Evolutionary conservation across 2,329 filamentous ascomycete species (phyloP), one percentile per base, ranked within the genome.

Genomic region (Kalmusia sp.): DNA sequence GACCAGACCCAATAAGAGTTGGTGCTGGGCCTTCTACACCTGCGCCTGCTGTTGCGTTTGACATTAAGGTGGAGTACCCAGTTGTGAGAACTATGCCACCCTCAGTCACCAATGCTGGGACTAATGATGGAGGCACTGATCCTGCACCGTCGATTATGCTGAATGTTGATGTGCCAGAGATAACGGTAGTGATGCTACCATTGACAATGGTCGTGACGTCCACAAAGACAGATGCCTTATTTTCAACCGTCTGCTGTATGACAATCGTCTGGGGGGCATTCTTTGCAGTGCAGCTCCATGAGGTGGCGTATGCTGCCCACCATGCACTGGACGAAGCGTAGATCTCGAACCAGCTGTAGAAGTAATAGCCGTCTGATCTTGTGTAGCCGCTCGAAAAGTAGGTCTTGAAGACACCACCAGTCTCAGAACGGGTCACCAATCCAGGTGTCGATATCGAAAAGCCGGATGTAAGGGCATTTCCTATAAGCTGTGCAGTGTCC

Each of bases 251-350:
- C 3, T 51, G 57, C 27, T 53, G 55, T 19, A 58, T 57, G 30
- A 67, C 59, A 24, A 68, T 62, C 1, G 66, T 69, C 14, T 53
- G 60, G 7, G 62, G 59, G 34, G 64, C 46, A 4, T 55, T 56
- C 24, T 47, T 47, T 22, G 54, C 43, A 8, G 64, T 65, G 37
- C 68, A 70, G 8, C 62, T 54, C 64, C 67, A 70, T 1, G 62
- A 59, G 1, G 64, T 66, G 14, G 47, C 52, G 31, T 67, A 70
- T 1, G 65, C 60, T 7, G 53, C 66, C 38, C 46, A 63, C 68
- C 67, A 72, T 12, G 52, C 62, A 19, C 60, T 65, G 1, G 66
- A 69, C 3, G 69, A 70, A 5, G 60, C 64, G 27, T 61, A 66
- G 0, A 63, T 28, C 5, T 59, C 49, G 39, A 55, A 63, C 63